Base-by-base conservation (phyloP, 2,329 filamentous ascomycete species). In the Aquanectria penicillioides region DNA sequence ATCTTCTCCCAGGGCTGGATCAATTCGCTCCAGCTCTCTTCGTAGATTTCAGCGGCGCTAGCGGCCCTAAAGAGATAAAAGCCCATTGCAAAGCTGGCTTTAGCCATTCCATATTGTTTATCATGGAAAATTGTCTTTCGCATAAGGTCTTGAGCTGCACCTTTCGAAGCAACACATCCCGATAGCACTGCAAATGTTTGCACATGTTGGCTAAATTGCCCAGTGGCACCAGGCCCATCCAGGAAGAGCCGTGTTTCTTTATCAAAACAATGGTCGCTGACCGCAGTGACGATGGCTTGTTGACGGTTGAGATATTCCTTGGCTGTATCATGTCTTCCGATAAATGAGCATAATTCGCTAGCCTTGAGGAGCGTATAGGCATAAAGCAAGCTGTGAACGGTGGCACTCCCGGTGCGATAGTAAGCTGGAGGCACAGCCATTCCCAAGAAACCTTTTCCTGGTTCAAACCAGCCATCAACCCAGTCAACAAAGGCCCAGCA, bases 401-500 rank as follows among this genome's bases (percentile, higher is more conserved):
- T 57, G 20, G 54, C 54, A 9, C 54, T 57, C 1, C 54, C 54
- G 5, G 40, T 51, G 3, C 26, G 20, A 20, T 38, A 47, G 26
- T 57, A 57, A 2, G 40, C 54, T 2, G 47, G 54, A 2, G 54
- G 54, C 7, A 57, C 40, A 2, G 47, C 47, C 33, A 57, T 34
- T 2, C 54, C 54, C 6, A 57, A 20, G 46, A 57, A 51, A 6
- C 54, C 54, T 9, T 57, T 57, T 0, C 46, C 47, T 5, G 54
- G 54, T 6, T 38, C 44, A 15, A 55, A 23, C 43, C 52, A 56
- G 5, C 33, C 22, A 25, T 57, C 47, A 6, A 57, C 36, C 54
- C 54, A 57, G 10, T 51, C 47, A 8, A 57, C 47, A 34, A 59
- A 54, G 1, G 49, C 56, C 49, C 37, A 59, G 6, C 31, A 59